A percentile compares a stretch with the other conserved stretches of the same genome.
Conservation (phyloP, 2,329 filamentous ascomycete genomes). For the Ambrosiella beaveri region DNA sequence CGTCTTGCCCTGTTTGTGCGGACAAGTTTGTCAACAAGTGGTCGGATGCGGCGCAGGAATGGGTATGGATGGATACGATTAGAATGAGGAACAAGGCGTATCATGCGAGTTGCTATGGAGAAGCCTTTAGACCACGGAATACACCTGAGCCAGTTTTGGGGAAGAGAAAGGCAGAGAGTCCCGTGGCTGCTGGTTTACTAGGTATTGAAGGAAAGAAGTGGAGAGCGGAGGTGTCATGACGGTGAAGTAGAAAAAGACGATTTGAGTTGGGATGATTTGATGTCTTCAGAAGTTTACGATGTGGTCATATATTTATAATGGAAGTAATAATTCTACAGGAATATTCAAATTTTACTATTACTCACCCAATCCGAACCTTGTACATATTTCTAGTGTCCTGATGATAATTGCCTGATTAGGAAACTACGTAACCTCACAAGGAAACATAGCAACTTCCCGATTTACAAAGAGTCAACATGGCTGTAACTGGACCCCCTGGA, state of each 20-base stretch:
- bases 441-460: background rate
- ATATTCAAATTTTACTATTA: too few species aligned
- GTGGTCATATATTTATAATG: too few species aligned
- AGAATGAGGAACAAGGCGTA: constrained; percentile 65
- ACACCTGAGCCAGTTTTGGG: constrained; percentile 42
- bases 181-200: constrained; percentile 2
- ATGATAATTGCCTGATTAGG: background rate
- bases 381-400: background rate
- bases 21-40: constrained; percentile 87
- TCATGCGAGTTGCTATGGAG: constrained; percentile 76
- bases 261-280: background rate
- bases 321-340: too few species aligned
- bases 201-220: constrained; percentile 13
- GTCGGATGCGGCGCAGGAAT: constrained; percentile 86
- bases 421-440: background rate
- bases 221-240: constrained; percentile 8
- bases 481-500: background rate
- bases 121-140: constrained; percentile 52
- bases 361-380: background rate
- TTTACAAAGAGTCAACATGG: background rate
- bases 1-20: constrained; percentile 81
- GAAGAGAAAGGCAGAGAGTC: constrained; percentile 49
- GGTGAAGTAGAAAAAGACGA: background rate
- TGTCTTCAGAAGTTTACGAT: too few species aligned
- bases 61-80: constrained; percentile 86